These are phyloP conservation scores for Podila clonocystis DNA, from an alignment of 192 early-diverging fungal species.

Conservation along the genomic window DNA sequence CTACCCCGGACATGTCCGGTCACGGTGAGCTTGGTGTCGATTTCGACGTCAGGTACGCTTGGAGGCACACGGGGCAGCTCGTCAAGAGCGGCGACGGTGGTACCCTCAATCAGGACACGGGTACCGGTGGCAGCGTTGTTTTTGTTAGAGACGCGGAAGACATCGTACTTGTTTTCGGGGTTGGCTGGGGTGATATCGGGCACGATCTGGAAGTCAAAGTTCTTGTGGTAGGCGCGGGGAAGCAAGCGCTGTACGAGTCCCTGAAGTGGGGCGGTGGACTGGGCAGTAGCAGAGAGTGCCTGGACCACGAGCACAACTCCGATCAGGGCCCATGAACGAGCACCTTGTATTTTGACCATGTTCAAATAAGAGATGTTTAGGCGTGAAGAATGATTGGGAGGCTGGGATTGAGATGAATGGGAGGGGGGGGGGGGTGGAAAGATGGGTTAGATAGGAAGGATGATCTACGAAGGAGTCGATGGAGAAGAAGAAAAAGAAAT, in stretches of 20 bases:
- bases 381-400: background rate
- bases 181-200: conserved; percentile 14
- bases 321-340: background rate
- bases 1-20: conserved; percentile 41
- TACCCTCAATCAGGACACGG: conserved; percentile 35
- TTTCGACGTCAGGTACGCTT: conserved; percentile 25
- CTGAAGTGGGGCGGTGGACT: conserved; percentile 11
- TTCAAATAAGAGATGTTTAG: background rate
- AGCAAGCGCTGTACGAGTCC: conserved; percentile 31
- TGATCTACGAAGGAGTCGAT: too few relatives aligned
- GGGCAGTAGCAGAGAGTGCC: background rate
- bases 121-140: background rate
- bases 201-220: conserved; percentile 40
- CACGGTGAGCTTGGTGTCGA: conserved; percentile 19
- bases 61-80: conserved; percentile 26
- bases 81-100: conserved; percentile 25
- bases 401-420: background rate
- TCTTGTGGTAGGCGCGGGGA: conserved; percentile 27
- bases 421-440: too few relatives aligned
- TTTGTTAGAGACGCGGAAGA: conserved; percentile 44
- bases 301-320: background rate
- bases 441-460: background rate
- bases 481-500: too few relatives aligned
- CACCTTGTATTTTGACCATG: background rate
- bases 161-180: conserved; percentile 38